Base-by-base conservation (phyloP, 2,329 filamentous ascomycete genomes). In the Penicillium griseofulvum region DNA sequence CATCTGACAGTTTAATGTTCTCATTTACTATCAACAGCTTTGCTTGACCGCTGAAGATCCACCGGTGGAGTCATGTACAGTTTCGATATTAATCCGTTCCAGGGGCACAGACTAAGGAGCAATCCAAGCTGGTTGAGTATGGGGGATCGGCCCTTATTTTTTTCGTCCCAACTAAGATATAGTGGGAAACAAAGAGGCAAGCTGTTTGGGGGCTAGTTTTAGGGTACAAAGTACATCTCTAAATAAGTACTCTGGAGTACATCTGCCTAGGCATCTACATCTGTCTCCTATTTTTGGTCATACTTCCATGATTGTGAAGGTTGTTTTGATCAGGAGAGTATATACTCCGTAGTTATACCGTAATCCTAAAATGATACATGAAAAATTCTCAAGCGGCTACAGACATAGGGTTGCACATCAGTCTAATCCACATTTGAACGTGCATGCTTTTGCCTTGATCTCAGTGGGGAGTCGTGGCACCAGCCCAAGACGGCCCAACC, bases 381-480 rank as follows among this genome's bases (percentile, higher is more conserved):
- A 31, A 50, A 14, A 17, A 7, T 38, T 26, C 31, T 31, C 26
- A 48, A 50, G 58, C 58, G 62, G 62, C 58, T 57, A 63, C 54
- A 48, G 52, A 48, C 49, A 51, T 51, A 60, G 59, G 58, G 57
- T 52, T 52, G 51, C 48, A 56, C 48, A 55, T 49, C 36, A 36
- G 28, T 51, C 64, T 66, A 68, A 68, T 61, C 67, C 68, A 51
- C 60, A 66, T 68, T 68, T 46, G 66, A 62, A 55, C 61, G 54
- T 68, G 67, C 67, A 65, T 65, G 64, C 65, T 67, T 65, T 59
- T 55, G 59, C 62, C 60, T 60, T 61, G 57, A 64, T 62, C 58
- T 52, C 44, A 51, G 68, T 68, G 67, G 71, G 70, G 68, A 65
- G 69, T 74, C 72, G 73, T 75, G 72, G 73, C 73, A 73, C 73